Evolutionary conservation across 768 basidiomycete genomes (phyloP).

Genomic region (Postia placenta): DNA sequence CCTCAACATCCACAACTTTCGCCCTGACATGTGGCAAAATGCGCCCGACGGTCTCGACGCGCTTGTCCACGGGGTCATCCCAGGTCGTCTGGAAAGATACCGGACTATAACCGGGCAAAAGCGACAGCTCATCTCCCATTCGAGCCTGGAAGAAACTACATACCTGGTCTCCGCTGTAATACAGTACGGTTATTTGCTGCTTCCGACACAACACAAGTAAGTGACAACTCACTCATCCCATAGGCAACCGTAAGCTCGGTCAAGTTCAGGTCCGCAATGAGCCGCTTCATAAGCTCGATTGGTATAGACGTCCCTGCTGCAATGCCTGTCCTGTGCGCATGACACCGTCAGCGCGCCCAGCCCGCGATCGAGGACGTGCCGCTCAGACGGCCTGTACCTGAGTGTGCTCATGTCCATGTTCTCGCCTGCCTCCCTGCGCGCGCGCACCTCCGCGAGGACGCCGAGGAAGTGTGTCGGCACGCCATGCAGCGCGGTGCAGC

Average conservation of each 20-base stretch:
- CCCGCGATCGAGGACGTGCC: too few species aligned
- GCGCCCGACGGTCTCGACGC: constrained; percentile 78
- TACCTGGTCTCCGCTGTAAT: constrained; percentile 66
- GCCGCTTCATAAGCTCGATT: constrained; percentile 69
- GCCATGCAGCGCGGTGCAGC: constrained; percentile 75
- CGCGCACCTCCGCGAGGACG: constrained; percentile 61
- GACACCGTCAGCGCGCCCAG: not conserved
- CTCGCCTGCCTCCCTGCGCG: constrained; percentile 40
- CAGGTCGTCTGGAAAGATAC: constrained; percentile 79
- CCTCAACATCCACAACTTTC: constrained; percentile 55
- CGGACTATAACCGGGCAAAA: constrained; percentile 39
- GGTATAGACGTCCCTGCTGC: constrained; percentile 78
- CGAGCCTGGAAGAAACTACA: not conserved
- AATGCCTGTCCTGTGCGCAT: constrained; percentile 62
- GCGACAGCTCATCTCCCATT: not conserved
- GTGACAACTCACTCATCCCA: constrained; percentile 69
- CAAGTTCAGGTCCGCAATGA: constrained; percentile 64
- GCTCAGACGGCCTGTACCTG: constrained; percentile 41
- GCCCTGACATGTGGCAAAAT: constrained; percentile 74
- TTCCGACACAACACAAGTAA: not conserved
- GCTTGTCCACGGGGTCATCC: constrained; percentile 61
- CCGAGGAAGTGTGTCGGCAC: constrained; percentile 85
- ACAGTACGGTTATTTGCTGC: not conserved
- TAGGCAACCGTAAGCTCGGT: constrained; percentile 71
- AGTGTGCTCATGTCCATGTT: constrained; percentile 43